Percentiles rank a stretch among this genome's conserved stretches.
Conservation (phyloP, 345 rosid species). For the Pistacia vera region DNA sequence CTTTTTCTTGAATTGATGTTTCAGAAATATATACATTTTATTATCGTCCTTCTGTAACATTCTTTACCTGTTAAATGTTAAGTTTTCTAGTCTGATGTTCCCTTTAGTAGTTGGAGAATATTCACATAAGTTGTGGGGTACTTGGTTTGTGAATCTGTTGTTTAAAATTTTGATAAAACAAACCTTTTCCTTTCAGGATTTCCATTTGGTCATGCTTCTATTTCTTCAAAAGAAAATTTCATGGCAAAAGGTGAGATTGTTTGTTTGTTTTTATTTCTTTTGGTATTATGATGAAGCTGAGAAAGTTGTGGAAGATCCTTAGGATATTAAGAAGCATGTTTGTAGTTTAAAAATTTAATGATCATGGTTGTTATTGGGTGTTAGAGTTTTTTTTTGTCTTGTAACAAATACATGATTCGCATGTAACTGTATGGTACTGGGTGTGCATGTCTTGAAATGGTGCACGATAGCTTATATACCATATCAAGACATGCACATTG, state of each 20-base stretch:
- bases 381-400: neutral
- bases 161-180: conserved; percentile 47
- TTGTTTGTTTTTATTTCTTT: neutral
- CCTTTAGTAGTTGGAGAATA: conserved; percentile 13
- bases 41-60: neutral
- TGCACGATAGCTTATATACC: too few species aligned
- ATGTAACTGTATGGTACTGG: neutral
- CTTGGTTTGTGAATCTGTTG: conserved; percentile 28
- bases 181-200: conserved; percentile 82
- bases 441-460: neutral
- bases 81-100: conserved; percentile 14
- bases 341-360: neutral
- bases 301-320: conserved; percentile 7
- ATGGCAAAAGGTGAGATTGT: conserved; percentile 85
- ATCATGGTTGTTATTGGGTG: neutral
- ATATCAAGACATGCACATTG: too few species aligned
- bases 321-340: neutral
- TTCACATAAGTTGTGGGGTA: conserved; percentile 16
- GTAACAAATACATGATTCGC: neutral
- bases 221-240: conserved; percentile 81
- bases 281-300: conserved; percentile 10
- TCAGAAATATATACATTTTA: neutral
- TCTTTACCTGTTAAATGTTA: conserved; percentile 12
- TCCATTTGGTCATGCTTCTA: conserved; percentile 81
- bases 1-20: neutral